These are phyloP conservation scores for Colletotrichum gloeosporioides DNA, from an alignment of 2,329 filamentous ascomycete genomes.

Conservation along the genomic window DNA sequence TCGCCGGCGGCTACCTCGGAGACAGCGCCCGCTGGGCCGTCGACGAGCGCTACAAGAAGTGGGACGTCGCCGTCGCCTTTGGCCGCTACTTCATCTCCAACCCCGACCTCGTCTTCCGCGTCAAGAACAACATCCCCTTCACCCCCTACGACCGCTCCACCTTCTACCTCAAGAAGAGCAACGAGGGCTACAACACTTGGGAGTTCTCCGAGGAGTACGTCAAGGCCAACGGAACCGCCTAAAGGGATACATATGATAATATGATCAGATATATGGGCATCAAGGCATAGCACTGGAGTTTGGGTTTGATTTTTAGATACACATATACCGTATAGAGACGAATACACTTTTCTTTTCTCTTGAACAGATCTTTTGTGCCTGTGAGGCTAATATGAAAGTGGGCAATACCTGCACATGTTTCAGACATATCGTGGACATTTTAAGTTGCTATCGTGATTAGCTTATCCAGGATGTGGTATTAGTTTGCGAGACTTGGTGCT, in stretches of 20 bases:
- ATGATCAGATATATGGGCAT: background rate
- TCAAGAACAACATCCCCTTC: slow-evolving; percentile 40
- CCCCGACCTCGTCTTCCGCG: slow-evolving; percentile 45
- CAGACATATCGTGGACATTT: background rate
- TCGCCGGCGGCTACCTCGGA: slow-evolving; percentile 32
- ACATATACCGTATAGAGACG: background rate
- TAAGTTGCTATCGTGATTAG: fast-evolving
- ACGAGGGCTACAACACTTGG: slow-evolving; percentile 34
- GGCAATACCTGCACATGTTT: background rate
- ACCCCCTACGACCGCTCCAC: slow-evolving; percentile 40
- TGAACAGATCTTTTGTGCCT: background rate
- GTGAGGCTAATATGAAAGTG: background rate
- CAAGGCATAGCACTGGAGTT: slow-evolving; percentile 8
- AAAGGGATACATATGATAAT: background rate
- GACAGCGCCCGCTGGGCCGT: slow-evolving; percentile 28
- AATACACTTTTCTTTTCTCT: background rate
- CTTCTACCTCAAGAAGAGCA: slow-evolving; percentile 40
- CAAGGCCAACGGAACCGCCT: slow-evolving; percentile 7
- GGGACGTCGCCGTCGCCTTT: slow-evolving; percentile 34
- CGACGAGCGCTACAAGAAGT: slow-evolving; percentile 30
- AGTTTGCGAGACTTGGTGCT: background rate
- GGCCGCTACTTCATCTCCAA: slow-evolving; percentile 45
- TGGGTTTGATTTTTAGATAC: background rate
- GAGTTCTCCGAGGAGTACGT: slow-evolving; percentile 28
- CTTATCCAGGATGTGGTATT: background rate